These are phyloP conservation scores for Thraustochytrium sp. DNA, from an alignment of 352 stramenopile genomes.

Conservation along the genomic window DNA sequence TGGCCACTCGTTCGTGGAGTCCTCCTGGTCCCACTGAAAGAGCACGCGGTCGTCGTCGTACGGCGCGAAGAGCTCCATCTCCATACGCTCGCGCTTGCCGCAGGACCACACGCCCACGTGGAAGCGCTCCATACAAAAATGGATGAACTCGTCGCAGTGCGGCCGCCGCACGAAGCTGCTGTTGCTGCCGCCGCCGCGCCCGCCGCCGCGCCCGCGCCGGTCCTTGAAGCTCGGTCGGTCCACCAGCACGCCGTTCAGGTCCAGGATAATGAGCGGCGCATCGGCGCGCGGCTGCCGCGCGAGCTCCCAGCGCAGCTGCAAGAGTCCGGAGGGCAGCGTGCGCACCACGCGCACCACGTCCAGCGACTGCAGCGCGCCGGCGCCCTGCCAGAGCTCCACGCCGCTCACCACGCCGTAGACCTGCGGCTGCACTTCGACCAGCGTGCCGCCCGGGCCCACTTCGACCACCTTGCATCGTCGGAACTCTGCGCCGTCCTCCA, in stretches of 20 bases:
- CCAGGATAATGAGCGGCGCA: conserved; percentile 43
- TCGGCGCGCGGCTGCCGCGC: not conserved
- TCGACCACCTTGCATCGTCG: not conserved
- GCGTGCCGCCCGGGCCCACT: not conserved
- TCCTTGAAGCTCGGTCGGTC: conserved; percentile 13
- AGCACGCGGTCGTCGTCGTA: conserved; percentile 15
- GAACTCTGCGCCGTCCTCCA: not conserved
- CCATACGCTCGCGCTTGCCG: conserved; percentile 47
- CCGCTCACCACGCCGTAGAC: not conserved
- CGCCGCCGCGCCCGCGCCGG: not conserved
- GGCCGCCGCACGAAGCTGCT: not conserved
- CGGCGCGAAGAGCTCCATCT: conserved; percentile 43
- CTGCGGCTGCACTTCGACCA: not conserved
- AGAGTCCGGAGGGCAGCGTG: not conserved
- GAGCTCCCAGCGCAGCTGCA: not conserved
- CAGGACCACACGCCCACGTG: conserved; percentile 47
- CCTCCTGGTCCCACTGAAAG: conserved; percentile 41
- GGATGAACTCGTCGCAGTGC: conserved; percentile 44
- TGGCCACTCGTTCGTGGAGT: conserved; percentile 47
- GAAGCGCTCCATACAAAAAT: conserved; percentile 48
- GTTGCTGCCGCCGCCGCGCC: not conserved
- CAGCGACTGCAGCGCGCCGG: not conserved
- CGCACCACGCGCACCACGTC: not conserved
- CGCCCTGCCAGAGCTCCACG: not conserved
- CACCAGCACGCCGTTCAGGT: conserved; percentile 50